Base-by-base conservation (phyloP, 1,139 yeast genomes). In the Scheffersomyces parashehatae region DNA sequence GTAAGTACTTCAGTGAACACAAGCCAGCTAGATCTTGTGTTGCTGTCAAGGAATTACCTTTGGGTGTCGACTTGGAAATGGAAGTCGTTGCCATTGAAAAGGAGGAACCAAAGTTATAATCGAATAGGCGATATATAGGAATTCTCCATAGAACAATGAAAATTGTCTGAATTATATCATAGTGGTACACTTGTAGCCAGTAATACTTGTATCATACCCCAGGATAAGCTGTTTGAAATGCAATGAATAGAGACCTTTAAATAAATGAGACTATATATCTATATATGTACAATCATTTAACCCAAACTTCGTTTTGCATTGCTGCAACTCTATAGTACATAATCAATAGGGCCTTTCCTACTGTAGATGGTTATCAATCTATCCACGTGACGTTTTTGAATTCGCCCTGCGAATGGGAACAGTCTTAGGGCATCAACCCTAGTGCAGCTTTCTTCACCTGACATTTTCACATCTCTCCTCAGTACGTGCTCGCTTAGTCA, bases 21-120 rank as follows among this genome's bases (percentile, higher is more conserved):
- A 87, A 86, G 70, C 97, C 98, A 44, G 97, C 97, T 33, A 87
- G 98, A 77, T 87, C 96, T 2, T 89, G 96, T 75, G 95, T 90
- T 54, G 96, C 96, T 37, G 97, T 89, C 52, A 83, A 82, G 65
- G 82, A 81, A 50, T 81, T 90, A 61, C 98, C 98, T 49, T 80
- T 90, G 64, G 88, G 89, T 46, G 88, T 83, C 48, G 86, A 80
- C 46, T 78, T 85, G 55, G 83, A 82, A 66, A 69, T 79, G 69
- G 97, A 90, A 72, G 88, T 83, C 41, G 72, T 90, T 67, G 97
- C 97, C 44, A 68, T 85, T 49, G 90, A 83, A 60, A 70, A 64
- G 59, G 75, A 67, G 28, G 62, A 56, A 36, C 48, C 67, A 41
- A 73, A 71, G 58, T 70, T 73, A 56, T 73, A 67, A 55, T 20